Evolutionary conservation across 2,329 filamentous ascomycete species (phyloP).

Genomic region (Fusarium xyrophilum): DNA sequence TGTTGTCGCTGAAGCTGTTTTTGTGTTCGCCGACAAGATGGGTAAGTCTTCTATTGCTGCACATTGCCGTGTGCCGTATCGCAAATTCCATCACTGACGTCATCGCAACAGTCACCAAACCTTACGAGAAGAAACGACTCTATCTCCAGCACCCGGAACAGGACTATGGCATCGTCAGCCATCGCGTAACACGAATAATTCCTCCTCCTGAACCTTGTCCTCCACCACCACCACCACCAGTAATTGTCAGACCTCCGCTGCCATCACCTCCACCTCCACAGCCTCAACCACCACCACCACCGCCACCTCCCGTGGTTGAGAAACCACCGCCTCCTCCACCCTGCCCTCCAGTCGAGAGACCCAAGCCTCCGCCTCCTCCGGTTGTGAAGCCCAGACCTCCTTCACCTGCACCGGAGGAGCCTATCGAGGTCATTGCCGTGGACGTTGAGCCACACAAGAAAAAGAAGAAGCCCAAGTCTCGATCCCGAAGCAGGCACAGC

Average conservation of each 20-base stretch:
- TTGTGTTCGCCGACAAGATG: slow-evolving; percentile 22
- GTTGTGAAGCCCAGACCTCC: slow-evolving; percentile 36
- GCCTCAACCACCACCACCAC: slow-evolving; percentile 34
- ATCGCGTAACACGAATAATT: slow-evolving; percentile 49
- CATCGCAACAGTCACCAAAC: slow-evolving; percentile 38
- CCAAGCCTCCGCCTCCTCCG: slow-evolving; percentile 37
- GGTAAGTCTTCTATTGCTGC: slow-evolving; percentile 32
- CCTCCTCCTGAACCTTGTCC: slow-evolving; percentile 44
- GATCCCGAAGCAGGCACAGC: slow-evolving; percentile 43
- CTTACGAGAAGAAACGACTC: slow-evolving; percentile 51
- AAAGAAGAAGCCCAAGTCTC: slow-evolving; percentile 42
- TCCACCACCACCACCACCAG: slow-evolving; percentile 37
- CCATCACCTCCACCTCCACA: slow-evolving; percentile 34
- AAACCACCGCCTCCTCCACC: slow-evolving; percentile 36
- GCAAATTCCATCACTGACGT: slow-evolving; percentile 34
- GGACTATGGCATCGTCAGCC: slow-evolving; percentile 48
- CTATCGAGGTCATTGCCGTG: slow-evolving; percentile 51
- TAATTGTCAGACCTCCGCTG: slow-evolving; percentile 32
- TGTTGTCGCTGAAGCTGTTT: neutral
- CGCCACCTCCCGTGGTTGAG: slow-evolving; percentile 25
- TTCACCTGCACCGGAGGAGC: slow-evolving; percentile 41
- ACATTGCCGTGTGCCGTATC: slow-evolving; percentile 13
- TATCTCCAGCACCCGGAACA: slow-evolving; percentile 52
- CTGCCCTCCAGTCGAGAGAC: slow-evolving; percentile 13
- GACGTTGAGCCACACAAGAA: slow-evolving; percentile 45